A percentile compares a stretch with the other conserved stretches of the same genome.
phyloP scores from a whole-genome alignment of 257 asterid species.

The Solanum gandarillasii region DNA sequence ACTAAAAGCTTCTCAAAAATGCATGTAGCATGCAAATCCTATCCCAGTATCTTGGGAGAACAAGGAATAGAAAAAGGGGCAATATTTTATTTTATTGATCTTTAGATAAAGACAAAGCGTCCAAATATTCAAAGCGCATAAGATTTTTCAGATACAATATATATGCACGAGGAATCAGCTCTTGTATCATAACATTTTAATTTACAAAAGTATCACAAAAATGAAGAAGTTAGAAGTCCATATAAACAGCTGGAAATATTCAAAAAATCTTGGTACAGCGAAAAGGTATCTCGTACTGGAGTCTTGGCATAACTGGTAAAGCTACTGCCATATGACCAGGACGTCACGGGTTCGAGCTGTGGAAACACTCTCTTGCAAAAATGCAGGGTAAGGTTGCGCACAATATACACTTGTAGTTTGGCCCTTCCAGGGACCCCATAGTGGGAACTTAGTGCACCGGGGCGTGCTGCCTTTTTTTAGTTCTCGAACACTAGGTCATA shows the following conservation, averaged over 20 bases:
- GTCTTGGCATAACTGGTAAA: not conserved
- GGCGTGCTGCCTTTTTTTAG: not conserved
- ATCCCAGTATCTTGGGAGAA: not conserved
- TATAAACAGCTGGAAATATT: not conserved
- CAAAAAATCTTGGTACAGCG: not conserved
- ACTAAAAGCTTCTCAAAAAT: not conserved
- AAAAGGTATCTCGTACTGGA: not conserved
- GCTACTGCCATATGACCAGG: not conserved
- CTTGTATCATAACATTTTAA: not conserved
- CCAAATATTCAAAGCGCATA: not conserved
- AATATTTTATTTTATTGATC: not conserved
- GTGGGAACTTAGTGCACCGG: not conserved
- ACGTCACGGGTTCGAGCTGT: not conserved
- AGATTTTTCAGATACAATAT: not conserved
- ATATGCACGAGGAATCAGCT: not conserved
- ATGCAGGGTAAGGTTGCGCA: not conserved
- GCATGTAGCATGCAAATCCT: not conserved
- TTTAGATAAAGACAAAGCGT: not conserved
- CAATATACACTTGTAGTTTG: not conserved
- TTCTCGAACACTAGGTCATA: not conserved
- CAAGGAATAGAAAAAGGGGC: not conserved
- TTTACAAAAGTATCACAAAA: not conserved
- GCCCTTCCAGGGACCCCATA: not conserved
- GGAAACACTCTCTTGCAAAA: not conserved
- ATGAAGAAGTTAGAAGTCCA: not conserved